These are phyloP conservation scores for Rhizomucor miehei DNA, from an alignment of 371 early-diverging fungal genomes.

Conservation along the genomic window DNA sequence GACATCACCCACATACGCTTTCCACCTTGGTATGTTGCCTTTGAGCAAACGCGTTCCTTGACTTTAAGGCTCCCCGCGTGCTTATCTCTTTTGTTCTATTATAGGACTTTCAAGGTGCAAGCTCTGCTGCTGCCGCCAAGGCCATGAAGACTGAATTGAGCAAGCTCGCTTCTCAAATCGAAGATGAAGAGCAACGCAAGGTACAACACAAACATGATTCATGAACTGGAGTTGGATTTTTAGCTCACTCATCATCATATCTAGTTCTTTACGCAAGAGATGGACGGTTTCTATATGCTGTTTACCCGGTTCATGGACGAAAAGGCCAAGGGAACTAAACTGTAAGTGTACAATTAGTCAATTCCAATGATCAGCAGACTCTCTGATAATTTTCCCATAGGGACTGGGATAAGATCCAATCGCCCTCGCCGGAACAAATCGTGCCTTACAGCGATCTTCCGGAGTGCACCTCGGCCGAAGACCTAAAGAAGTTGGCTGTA, in stretches of 20 bases:
- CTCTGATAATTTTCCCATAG: slow-evolving; percentile 32
- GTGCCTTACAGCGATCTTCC: slow-evolving; percentile 73
- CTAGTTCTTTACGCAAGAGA: slow-evolving; percentile 43
- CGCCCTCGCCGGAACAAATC: slow-evolving; percentile 86
- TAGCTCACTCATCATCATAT: background rate
- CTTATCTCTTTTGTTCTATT: background rate
- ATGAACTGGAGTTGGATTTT: background rate
- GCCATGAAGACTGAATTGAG: slow-evolving; percentile 64
- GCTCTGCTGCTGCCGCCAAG: slow-evolving; percentile 65
- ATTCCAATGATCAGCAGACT: background rate
- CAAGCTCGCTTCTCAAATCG: slow-evolving; percentile 48
- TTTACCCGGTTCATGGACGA: slow-evolving; percentile 87
- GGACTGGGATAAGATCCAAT: slow-evolving; percentile 92
- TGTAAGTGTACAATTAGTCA: slow-evolving; percentile 60
- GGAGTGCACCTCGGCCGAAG: slow-evolving; percentile 43
- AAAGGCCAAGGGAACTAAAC: slow-evolving; percentile 74
- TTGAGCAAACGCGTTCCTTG: background rate
- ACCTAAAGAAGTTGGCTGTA: slow-evolving; percentile 94
- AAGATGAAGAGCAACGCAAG: slow-evolving; percentile 55
- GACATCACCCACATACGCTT: slow-evolving; percentile 58
- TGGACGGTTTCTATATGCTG: slow-evolving; percentile 92
- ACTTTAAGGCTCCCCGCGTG: no score
- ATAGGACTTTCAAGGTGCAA: slow-evolving; percentile 67
- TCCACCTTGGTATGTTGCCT: slow-evolving; percentile 51
- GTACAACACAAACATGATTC: slow-evolving; percentile 32